These are phyloP conservation scores for Arabidopsis hybrid DNA, from an alignment of 441 rosid species.

Conservation along the genomic window DNA sequence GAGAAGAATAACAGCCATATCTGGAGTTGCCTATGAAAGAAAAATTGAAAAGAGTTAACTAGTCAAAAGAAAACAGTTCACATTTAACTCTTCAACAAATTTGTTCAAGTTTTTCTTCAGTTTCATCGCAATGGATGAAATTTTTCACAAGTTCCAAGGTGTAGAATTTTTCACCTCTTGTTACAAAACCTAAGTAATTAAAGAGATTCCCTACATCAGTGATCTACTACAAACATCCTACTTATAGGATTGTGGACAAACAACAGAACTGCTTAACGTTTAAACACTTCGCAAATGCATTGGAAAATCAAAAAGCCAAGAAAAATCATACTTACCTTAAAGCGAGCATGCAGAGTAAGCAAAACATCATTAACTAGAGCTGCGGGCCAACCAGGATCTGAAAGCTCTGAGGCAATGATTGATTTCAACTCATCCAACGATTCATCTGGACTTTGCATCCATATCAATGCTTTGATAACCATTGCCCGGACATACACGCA, in stretches of 20 bases:
- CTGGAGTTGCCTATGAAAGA: constrained; percentile 87
- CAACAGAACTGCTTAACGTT: constrained; percentile 15
- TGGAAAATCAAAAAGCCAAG: neutral
- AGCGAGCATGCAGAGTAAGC: constrained; percentile 99
- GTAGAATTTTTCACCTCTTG: constrained; percentile 21
- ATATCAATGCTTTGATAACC: constrained; percentile 99
- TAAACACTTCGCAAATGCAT: constrained; percentile 17
- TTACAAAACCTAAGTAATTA: constrained; percentile 18
- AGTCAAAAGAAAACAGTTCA: constrained; percentile 25
- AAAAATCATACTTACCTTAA: constrained; percentile 67
- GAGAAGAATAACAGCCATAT: constrained; percentile 99
- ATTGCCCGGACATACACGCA: constrained; percentile 98
- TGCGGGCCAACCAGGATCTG: constrained; percentile 99
- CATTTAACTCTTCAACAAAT: constrained; percentile 8
- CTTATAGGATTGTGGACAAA: constrained; percentile 11
- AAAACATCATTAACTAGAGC: constrained; percentile 92
- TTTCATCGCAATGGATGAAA: constrained; percentile 13
- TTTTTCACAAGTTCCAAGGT: constrained; percentile 16
- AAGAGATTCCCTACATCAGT: neutral
- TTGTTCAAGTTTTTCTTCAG: constrained; percentile 17
- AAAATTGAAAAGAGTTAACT: constrained; percentile 4
- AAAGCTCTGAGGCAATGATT: constrained; percentile 98
- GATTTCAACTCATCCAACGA: constrained; percentile 95
- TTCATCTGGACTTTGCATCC: constrained; percentile 99
- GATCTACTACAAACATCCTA: constrained; percentile 11